These are phyloP conservation scores for Mimosa pudica DNA, from an alignment of 306 rosid species.

Conservation along the genomic window DNA sequence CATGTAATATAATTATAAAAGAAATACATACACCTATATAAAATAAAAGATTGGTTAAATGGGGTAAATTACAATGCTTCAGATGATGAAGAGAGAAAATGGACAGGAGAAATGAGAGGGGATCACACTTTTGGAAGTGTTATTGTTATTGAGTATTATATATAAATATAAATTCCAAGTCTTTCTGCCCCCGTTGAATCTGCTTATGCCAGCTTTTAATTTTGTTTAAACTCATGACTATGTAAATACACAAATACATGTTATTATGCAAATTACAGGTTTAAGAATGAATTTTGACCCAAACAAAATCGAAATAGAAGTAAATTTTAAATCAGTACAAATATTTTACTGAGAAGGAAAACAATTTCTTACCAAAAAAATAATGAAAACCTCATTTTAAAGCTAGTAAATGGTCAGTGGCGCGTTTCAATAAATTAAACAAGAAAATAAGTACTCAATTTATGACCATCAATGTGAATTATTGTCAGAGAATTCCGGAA, in stretches of 20 bases:
- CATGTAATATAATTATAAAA: too few species aligned
- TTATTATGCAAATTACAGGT: too few species aligned
- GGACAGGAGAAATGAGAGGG: background rate
- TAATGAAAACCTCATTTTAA: background rate
- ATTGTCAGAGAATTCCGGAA: background rate
- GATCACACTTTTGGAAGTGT: background rate
- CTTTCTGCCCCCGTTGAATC: background rate
- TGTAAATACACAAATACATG: too few species aligned
- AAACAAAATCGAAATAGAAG: background rate
- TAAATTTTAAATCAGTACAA: background rate
- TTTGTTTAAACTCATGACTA: background rate
- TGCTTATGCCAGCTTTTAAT: background rate
- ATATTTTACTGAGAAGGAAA: background rate
- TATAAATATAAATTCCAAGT: too few species aligned
- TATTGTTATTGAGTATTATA: too few species aligned
- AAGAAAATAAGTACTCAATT: background rate
- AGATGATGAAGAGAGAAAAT: too few species aligned
- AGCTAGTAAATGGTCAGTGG: background rate
- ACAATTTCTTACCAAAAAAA: background rate
- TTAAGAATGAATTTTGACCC: background rate
- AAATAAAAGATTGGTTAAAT: too few species aligned
- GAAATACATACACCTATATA: too few species aligned
- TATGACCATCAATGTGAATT: background rate
- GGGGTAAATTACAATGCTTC: background rate
- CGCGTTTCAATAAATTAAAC: background rate